Evolutionary conservation across 371 early-diverging fungal species (phyloP).

Genomic region (Mucor indicus): DNA sequence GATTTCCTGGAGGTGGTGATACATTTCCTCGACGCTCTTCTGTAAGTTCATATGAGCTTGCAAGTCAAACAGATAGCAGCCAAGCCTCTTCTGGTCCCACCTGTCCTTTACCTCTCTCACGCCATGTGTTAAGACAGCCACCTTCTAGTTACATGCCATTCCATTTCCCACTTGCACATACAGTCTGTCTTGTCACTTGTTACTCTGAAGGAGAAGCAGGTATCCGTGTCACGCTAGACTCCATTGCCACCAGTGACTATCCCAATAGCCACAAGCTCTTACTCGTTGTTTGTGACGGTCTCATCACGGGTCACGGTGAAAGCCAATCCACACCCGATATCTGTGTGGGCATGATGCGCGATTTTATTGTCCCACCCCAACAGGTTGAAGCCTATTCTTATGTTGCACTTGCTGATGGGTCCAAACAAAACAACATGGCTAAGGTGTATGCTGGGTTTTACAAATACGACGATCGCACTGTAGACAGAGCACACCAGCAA

Average conservation of each 20-base stretch:
- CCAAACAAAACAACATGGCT: conserved; percentile 94
- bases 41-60: conserved; percentile 25
- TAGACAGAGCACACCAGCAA: conserved; percentile 48
- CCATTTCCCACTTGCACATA: conserved; percentile 68
- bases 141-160: conserved; percentile 59
- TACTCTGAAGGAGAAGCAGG: conserved; percentile 93
- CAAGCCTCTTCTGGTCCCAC: background rate
- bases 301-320: conserved; percentile 80
- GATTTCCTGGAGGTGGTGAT: conserved; percentile 20
- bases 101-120: conserved; percentile 42
- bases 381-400: conserved; percentile 74
- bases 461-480: conserved; percentile 58
- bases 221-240: conserved; percentile 92
- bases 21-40: conserved; percentile 34
- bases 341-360: conserved; percentile 81
- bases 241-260: conserved; percentile 88
- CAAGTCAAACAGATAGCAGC: conserved; percentile 10
- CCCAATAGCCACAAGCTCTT: conserved; percentile 88
- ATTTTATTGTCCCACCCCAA: conserved; percentile 63
- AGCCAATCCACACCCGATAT: conserved; percentile 76
- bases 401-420: conserved; percentile 92
- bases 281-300: conserved; percentile 86
- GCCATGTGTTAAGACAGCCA: conserved; percentile 42
- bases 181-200: conserved; percentile 79
- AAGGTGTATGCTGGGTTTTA: conserved; percentile 91